Conservation (phyloP, 495 filamentous ascomycete genomes). For the Amphirosellinia nigrospora region DNA sequence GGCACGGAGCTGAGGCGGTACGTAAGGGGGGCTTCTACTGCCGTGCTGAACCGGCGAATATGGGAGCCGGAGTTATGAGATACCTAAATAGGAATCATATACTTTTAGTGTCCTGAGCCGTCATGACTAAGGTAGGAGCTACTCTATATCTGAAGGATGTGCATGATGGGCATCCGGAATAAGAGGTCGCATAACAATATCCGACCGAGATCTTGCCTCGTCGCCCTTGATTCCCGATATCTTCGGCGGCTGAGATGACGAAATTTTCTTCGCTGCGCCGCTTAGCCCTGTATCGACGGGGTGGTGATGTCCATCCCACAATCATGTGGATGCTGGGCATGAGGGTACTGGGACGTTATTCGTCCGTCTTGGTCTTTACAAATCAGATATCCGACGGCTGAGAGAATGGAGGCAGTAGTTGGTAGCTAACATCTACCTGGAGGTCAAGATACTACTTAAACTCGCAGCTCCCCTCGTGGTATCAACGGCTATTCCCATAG, state of each 20-base stretch:
- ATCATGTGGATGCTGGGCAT: neutral
- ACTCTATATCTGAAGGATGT: neutral
- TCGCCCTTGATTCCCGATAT: neutral
- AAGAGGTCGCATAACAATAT: neutral
- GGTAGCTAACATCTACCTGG: neutral
- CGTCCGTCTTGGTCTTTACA: neutral
- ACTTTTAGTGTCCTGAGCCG: neutral
- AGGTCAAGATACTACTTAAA: slow-evolving; percentile 1
- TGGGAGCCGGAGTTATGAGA: neutral
- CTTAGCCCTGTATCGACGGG: neutral
- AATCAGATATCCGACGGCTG: neutral
- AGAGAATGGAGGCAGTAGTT: neutral
- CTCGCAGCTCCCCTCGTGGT: neutral
- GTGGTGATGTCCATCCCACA: neutral
- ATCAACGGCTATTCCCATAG: neutral
- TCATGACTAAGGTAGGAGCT: neutral
- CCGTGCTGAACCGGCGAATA: neutral
- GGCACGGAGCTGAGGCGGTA: too few relatives aligned
- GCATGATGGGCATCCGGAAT: neutral
- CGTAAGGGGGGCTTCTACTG: too few relatives aligned
- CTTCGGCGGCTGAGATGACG: neutral
- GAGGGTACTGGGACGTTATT: neutral
- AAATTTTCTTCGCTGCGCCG: neutral
- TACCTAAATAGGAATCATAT: neutral
- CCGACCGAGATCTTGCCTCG: neutral